phyloP scores from a whole-genome alignment of 1,139 yeast species.

The Ogataea hybrid region DNA sequence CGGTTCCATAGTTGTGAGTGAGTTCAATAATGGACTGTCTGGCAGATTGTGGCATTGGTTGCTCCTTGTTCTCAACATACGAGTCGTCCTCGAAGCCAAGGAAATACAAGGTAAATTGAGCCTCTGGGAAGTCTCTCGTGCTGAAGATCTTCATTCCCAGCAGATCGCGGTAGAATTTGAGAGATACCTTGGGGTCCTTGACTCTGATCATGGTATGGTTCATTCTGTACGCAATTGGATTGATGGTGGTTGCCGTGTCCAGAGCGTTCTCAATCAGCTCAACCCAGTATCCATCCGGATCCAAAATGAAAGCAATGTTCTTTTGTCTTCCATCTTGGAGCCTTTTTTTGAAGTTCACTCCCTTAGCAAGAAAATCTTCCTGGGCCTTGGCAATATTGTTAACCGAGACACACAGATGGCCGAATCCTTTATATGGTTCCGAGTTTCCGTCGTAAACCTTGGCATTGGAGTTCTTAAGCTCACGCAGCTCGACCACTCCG shows the following conservation, averaged over 20 bases:
- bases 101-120: conserved; percentile 83
- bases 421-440: conserved; percentile 85
- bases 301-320: conserved; percentile 89
- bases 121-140: conserved; percentile 55
- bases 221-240: conserved; percentile 52
- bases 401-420: conserved; percentile 87
- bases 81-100: conserved; percentile 59
- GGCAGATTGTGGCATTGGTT: conserved; percentile 35
- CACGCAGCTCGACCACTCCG: conserved; percentile 84
- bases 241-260: conserved; percentile 39
- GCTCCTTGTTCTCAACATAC: conserved; percentile 35
- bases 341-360: conserved; percentile 78
- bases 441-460: conserved; percentile 77
- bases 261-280: conserved; percentile 72
- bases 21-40: conserved; percentile 77
- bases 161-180: conserved; percentile 72
- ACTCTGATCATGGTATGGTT: conserved; percentile 95
- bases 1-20: conserved; percentile 96
- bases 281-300: conserved; percentile 97
- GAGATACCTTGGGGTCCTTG: conserved; percentile 74
- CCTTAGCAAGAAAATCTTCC: conserved; percentile 50
- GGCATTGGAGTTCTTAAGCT: conserved; percentile 60
- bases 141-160: conserved; percentile 77
- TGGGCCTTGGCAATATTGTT: conserved; percentile 71
- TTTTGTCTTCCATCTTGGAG: conserved; percentile 88